Base-by-base conservation (phyloP, 2,329 filamentous ascomycete genomes). In the Stagonosporopsis vannaccii region DNA sequence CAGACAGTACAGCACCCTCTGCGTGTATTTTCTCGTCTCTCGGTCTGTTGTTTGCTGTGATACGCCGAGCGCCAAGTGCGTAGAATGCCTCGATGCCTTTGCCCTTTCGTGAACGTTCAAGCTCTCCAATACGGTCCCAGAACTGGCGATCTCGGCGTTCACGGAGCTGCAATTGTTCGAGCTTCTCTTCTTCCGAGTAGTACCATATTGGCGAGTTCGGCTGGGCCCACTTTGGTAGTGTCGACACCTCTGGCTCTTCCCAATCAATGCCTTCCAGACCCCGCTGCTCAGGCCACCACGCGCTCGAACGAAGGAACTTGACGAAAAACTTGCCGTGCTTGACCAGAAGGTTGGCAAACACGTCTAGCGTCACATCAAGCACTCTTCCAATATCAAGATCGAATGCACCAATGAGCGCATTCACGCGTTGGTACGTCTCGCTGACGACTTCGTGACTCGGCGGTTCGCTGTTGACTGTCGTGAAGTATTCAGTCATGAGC, bases 301-400 rank as follows among this genome's bases (percentile, higher is more conserved):
- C 96, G 78, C 94, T 98, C 56, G 88, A 87, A 55, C 94, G 85
- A 22, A 99, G 81, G 43, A 98, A 88, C 73, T 96, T 97, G 73
- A 98, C 89, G 69, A 97, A 98, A 78, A 98, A 99, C 28, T 90
- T 87, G 73, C 89, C 92, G 64, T 97, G 92, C 71, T 96, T 96
- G 68, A 99, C 91, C 48, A 99, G 85, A 0, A 96, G 89, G 12
- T 93, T 92, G 1, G 95, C 95, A 71, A 96, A 97, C 28, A 98
- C 92, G 72, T 99, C 95, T 17, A 99, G 83, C 0, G 92, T 96
- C 20, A 98, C 92, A 74, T 99, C 95, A 11, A 99, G 83, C 4
- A 96, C 94, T 69, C 96, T 87, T 44, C 95, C 96, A 33, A 97
- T 95, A 73, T 99, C 95, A 60, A 99, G 84, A 75, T 99, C 94